Base-by-base conservation (phyloP, 169 alveolate species). In the Eimeria brunetti region DNA sequence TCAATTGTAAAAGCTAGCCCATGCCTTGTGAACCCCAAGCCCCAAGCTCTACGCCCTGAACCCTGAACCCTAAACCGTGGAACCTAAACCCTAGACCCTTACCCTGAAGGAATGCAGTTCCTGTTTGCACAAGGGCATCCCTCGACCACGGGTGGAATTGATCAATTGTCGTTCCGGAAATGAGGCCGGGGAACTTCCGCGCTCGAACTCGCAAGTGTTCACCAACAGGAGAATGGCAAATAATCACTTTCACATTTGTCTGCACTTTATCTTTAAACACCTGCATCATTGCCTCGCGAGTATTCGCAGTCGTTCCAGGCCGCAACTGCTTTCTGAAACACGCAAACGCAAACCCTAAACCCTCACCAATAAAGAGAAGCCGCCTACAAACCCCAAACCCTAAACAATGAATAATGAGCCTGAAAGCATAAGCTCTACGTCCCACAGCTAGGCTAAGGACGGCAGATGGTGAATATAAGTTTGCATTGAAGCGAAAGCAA, bases 91-190 rank as follows among this genome's bases (percentile, higher is more conserved):
- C 33, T 60, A 2, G 6, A 60, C 1, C 33, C 95, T 97, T 95
- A 80, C 98, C 99, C 78, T 96, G 94, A 56, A 98, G 95, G 97
- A 98, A 98, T 92, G 98, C 96, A 56, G 92, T 97, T 16, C 99
- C 98, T 78, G 99, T 99, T 91, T 98, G 99, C 76, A 98, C 97
- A 90, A 99, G 96, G 18, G 99, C 99, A 94, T 98, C 99, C 93
- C 98, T 98, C 62, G 99, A 99, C 99, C 99, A 99, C 75, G 99
- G 99, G 96, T 98, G 99, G 99, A 98, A 99, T 99, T 99, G 98
- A 96, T 99, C 99, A 56, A 99, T 98, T 64, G 98, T 97, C 81
- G 99, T 98, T 93, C 99, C 97, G 71, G 98, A 97, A 78, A 99
- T 98, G 58, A 99, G 97, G 38, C 99, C 99, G 38, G 99, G 99